Base-by-base conservation (phyloP, 2,329 filamentous ascomycete genomes). In the Trichoderma atrobrunneum region DNA sequence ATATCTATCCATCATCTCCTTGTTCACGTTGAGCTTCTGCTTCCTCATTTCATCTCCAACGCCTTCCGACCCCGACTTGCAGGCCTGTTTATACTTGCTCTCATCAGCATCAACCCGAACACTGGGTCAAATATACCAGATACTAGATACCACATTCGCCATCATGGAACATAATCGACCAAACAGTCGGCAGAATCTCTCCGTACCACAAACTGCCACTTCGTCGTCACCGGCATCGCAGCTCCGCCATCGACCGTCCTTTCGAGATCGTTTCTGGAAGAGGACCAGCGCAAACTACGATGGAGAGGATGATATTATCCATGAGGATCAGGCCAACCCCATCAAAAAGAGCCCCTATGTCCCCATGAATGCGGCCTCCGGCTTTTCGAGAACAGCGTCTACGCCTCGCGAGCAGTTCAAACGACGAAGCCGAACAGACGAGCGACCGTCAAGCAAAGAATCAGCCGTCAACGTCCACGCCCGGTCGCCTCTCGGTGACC, bases 201-300 rank as follows among this genome's bases (percentile, higher is more conserved):
- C 56, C 21, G 28, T 34, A 24, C 21, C 39, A 62, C 36, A 48
- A 60, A 21, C 66, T 24, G n/a, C 36, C 7, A 26, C 66, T 7
- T 34, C 66, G 3, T 61, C 64, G 14, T 61, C 64, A 8, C 10
- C 62, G 43, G 51, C 63, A 0, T 18, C 64, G 26, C 59, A 63
- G 3, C 67, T 72, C 10, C 66, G 66, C 21, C 66, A 62, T 62
- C 66, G 62, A 26, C 54, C 54, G 18, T 72, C 72, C 16, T 43
- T 72, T n/a, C 72, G 72, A 14, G 72, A 72, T 26, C 66, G 66
- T n/a, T 72, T 72, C 60, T 70, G 66, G 66, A 28, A 61, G 14
- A 57, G 39, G 39, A 56, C 66, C 60, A 70, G 72, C 43, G 61
- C 72, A n/a, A 70, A 60, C 39, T 68, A 72, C 48, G 54, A 72